These are phyloP conservation scores for Hypoxylon sp. DNA, from an alignment of 2,329 filamentous ascomycete genomes.

Conservation along the genomic window DNA sequence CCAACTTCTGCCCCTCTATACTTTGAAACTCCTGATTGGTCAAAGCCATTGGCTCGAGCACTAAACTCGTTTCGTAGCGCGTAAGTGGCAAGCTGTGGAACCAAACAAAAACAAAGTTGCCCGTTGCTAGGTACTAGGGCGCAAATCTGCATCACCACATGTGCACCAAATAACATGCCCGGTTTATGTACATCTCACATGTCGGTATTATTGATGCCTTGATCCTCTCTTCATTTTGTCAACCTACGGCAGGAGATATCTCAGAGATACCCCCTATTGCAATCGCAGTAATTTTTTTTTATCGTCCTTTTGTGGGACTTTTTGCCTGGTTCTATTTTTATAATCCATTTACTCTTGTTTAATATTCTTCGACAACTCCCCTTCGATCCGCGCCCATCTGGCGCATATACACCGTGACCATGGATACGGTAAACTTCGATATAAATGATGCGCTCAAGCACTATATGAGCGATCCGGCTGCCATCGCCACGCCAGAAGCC, in stretches of 20 bases:
- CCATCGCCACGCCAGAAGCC: slow-evolving; percentile 88
- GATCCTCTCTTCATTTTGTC: slow-evolving; percentile 2
- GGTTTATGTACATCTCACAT: slow-evolving; percentile 6
- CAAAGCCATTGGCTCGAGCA: background rate
- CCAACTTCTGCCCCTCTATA: background rate
- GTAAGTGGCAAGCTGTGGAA: slow-evolving; percentile 9
- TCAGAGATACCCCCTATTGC: slow-evolving; percentile 28
- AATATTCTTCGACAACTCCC: slow-evolving; percentile 11
- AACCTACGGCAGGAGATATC: slow-evolving; percentile 22
- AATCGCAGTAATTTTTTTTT: slow-evolving; percentile 14
- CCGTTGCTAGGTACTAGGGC: slow-evolving; percentile 47
- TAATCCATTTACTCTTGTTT: slow-evolving; percentile 3
- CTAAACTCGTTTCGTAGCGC: background rate
- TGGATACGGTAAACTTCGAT: slow-evolving; percentile 89
- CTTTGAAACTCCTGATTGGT: background rate
- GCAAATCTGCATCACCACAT: slow-evolving; percentile 24
- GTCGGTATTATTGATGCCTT: slow-evolving; percentile 6
- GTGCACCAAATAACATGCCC: slow-evolving; percentile 17
- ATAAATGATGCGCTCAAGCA: slow-evolving; percentile 97
- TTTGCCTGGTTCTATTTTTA: slow-evolving; percentile 4
- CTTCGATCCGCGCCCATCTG: slow-evolving; percentile 26
- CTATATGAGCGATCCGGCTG: slow-evolving; percentile 93
- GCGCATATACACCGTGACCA: slow-evolving; percentile 56
- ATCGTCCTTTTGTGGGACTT: slow-evolving; percentile 13
- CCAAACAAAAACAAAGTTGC: slow-evolving; percentile 56